Evolutionary conservation across 345 rosid species (phyloP), one percentile per base, ranked within the genome.

Genomic region (Eutrema japonicum): DNA sequence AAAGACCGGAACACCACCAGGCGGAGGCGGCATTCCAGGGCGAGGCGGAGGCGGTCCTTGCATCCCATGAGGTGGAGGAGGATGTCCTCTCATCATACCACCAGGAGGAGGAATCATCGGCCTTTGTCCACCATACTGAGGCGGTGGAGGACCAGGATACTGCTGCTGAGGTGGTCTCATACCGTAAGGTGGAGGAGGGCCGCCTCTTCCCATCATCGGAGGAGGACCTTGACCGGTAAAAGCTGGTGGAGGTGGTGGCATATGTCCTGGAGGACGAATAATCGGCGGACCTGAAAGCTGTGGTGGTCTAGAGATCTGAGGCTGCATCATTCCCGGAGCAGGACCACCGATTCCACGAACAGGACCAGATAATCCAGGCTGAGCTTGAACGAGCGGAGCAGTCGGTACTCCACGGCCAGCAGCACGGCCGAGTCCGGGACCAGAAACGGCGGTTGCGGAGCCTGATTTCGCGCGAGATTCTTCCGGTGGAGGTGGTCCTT

Each of bases 281-380:
- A 87, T 87, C 4, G 92, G 91, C 5, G 98, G 93, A 50, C 92
- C 97, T 0, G 96, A 86, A 14, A 85, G 85, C 71, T 89, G 87
- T 0, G 92, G 90, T 4, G 98, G 97, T 3, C 98, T 86, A 1
- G 97, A 86, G 65, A 95, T 77, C 87, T 95, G 99, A 0, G 98
- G 99, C 77, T 86, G 98, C 99, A 95, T 92, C 99, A 90, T 92
- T 2, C 94, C 97, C 1, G 93, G 97, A 32, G 98, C 81, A 0
- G 99, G 99, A 5, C 99, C 99, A 61, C 99, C 99, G 0, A 95
- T 89, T 0, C 99, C 99, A 2, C 99, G 89, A 54, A 96, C 87
- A 0, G 99, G 99, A 3, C 99, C 99, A 10, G 97, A 81, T 7
- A 96, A 87, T 2, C 99, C 99, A 30, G 99, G 98, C 84, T 96